Evolutionary conservation across 2,329 filamentous ascomycete species (phyloP), one percentile per base, ranked within the genome.

Genomic region (Cercospora zeina): DNA sequence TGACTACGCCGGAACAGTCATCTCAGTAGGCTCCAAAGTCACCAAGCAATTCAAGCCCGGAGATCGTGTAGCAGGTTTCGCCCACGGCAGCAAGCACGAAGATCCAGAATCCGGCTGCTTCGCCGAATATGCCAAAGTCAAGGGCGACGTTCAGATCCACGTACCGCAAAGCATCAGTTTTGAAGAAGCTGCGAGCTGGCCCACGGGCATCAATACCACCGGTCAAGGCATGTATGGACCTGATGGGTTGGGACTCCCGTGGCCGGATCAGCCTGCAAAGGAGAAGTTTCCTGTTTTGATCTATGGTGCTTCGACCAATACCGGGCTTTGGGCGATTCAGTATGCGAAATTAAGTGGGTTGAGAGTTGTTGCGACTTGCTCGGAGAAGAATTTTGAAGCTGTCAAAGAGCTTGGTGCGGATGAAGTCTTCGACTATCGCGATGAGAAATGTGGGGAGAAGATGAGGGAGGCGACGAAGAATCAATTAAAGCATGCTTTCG

Each of bases 1-100:
- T 63, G 83, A 86, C 69, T 84, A 79, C 63, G 75, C 82, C 5
- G 83, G 83, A 16, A 73, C 78, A 1, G 80, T 85, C 2, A 78
- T 81, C 34, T 77, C 76, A 11, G 74, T 83, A 13, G 83, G 83
- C n/a, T 70, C 73, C 8, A 70, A 73, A 1, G 81, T 84, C 2
- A 79, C 73, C 8, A 77, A 77, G 53, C 7, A 66, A 1, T 79
- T 81, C 62, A 77, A 79, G 56, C 66, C 71, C 14, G 83, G 83
- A 13, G 83, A 85, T 65, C 75, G 79, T 4, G 72, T 85, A 34
- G 77, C 75, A 31, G 83, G 83, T 0, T 79, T 80, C 49, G 73
- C 73, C 4, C 80, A 81, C 65, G 83, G 83, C 54, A 71, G 30
- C 16, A 66, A 68, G 21, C 54, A 61, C 21, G 67, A 66, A 74